A percentile compares a stretch with the other conserved stretches of the same genome.
phyloP scores from a whole-genome alignment of 257 asterid genomes.

The Catharanthus roseus region DNA sequence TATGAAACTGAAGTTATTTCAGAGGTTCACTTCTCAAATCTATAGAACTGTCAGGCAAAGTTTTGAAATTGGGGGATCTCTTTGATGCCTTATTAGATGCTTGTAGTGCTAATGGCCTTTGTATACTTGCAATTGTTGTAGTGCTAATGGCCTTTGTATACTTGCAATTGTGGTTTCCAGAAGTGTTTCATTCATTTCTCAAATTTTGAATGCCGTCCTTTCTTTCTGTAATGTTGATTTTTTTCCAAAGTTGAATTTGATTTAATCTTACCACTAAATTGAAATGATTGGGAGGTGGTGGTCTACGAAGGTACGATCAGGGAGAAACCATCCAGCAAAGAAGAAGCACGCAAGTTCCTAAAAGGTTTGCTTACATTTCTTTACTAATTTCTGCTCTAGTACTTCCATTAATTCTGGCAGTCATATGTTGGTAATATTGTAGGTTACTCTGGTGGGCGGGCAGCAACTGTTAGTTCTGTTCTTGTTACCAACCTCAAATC shows the following conservation, averaged over 20 bases:
- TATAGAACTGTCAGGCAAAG: not conserved
- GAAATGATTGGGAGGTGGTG: slow-evolving; percentile 79
- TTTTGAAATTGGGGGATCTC: not conserved
- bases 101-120: not conserved
- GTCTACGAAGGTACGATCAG: slow-evolving; percentile 86
- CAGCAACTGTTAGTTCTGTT: slow-evolving; percentile 85
- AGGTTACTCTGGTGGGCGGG: slow-evolving; percentile 74
- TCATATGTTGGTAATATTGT: slow-evolving; percentile 18
- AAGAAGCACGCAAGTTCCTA: slow-evolving; percentile 82
- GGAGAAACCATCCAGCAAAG: slow-evolving; percentile 87
- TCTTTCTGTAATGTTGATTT: slow-evolving; percentile 1
- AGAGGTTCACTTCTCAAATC: not conserved
- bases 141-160: not conserved
- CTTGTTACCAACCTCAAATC: slow-evolving; percentile 72
- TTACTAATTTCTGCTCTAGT: slow-evolving; percentile 7
- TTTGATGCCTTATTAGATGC: not conserved
- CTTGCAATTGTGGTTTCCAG: slow-evolving; percentile 11
- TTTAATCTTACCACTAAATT: slow-evolving; percentile 34
- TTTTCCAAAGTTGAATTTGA: not conserved
- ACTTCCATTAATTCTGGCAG: slow-evolving; percentile 17
- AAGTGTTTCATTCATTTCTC: slow-evolving; percentile 8
- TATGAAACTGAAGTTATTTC: not conserved
- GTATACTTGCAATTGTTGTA: slow-evolving; percentile 9
- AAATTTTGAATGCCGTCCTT: not conserved
- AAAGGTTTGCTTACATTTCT: slow-evolving; percentile 41